Conservation (phyloP, 2,329 filamentous ascomycete species). For the Pseudogymnoascus destructans region DNA sequence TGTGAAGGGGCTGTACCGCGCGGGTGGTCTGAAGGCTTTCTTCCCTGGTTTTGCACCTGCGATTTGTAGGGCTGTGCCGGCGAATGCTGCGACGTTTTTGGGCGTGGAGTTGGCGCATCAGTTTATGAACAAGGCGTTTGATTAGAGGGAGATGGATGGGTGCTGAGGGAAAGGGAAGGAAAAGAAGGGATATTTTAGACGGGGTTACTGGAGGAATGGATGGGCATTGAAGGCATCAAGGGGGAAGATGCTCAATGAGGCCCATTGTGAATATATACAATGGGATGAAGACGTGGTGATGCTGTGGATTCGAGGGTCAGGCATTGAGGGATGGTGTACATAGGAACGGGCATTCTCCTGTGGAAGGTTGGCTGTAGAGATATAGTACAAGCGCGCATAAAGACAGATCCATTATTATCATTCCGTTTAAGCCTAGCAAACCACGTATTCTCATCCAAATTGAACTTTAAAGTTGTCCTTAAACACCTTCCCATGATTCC, state of each 20-base stretch:
- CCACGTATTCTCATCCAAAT: not conserved
- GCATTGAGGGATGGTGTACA: not conserved
- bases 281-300: not conserved
- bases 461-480: not conserved
- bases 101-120: constrained; percentile 75
- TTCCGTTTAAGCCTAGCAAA: not conserved
- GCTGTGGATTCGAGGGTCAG: not conserved
- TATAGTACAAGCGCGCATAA: not conserved
- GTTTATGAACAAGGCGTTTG: constrained; percentile 66
- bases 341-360: not conserved
- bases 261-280: constrained; percentile 1
- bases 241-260: not conserved
- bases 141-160: constrained; percentile 21
- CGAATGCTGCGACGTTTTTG: constrained; percentile 90
- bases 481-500: not conserved
- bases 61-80: constrained; percentile 81
- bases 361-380: constrained; percentile 3
- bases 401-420: constrained; percentile 1
- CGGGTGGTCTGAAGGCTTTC: constrained; percentile 78
- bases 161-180: not conserved
- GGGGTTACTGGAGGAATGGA: not conserved
- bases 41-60: constrained; percentile 95
- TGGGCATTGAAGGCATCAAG: not conserved
- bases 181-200: constrained; percentile 1
- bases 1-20: constrained; percentile 67